Percentiles rank a stretch among this genome's conserved stretches.
Conservation (phyloP, 495 filamentous ascomycete species). For the Penicillium ucsense region DNA sequence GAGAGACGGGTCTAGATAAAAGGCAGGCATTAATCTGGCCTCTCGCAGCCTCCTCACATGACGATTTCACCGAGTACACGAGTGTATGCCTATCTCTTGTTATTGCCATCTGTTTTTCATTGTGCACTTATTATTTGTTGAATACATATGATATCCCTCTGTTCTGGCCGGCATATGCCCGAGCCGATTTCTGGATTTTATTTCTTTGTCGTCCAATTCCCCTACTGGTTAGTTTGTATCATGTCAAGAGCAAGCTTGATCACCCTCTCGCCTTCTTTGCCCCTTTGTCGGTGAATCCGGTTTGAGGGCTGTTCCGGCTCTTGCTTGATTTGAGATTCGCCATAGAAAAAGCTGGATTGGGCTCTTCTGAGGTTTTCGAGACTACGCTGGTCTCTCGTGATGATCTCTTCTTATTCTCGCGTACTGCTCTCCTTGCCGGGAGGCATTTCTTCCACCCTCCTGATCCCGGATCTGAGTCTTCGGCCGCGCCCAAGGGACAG, state of each 20-base stretch:
- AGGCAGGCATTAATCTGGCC: background rate
- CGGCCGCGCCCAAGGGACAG: too few species aligned
- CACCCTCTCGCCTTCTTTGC: background rate
- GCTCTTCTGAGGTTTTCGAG: too few species aligned
- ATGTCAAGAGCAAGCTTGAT: too few species aligned
- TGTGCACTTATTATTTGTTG: slow-evolving; percentile 18
- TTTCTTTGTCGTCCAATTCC: background rate
- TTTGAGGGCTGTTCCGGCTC: too few species aligned
- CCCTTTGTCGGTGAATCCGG: background rate
- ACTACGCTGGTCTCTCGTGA: too few species aligned
- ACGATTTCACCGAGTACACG: slow-evolving; percentile 24
- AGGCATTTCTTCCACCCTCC: too few species aligned
- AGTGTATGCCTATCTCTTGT: slow-evolving; percentile 11
- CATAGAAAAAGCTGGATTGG: too few species aligned
- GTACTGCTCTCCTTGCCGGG: too few species aligned
- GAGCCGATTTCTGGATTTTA: slow-evolving; percentile 4
- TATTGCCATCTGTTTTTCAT: slow-evolving; percentile 1
- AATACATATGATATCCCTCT: slow-evolving; percentile 27
- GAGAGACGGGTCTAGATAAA: slow-evolving; percentile 1
- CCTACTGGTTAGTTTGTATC: background rate
- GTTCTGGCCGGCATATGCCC: slow-evolving; percentile 15
- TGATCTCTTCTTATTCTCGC: too few species aligned
- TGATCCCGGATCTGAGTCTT: too few species aligned
- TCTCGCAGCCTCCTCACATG: slow-evolving; percentile 5
- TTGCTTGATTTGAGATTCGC: too few species aligned